phyloP scores from a whole-genome alignment of 2,329 filamentous ascomycete species.

The Aspergillus tamarii region DNA sequence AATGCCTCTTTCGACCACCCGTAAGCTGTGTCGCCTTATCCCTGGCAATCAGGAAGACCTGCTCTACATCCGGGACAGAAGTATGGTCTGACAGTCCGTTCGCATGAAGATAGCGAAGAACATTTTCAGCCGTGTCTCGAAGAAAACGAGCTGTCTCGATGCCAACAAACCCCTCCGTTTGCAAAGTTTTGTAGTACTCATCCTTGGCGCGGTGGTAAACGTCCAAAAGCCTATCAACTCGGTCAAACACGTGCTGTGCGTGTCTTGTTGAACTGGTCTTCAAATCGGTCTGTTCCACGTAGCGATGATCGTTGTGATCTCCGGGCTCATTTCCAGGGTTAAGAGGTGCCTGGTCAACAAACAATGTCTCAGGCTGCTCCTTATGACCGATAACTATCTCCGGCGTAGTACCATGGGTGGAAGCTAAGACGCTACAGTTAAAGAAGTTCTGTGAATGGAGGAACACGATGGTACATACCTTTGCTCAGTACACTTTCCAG shows the following conservation, averaged over 20 bases:
- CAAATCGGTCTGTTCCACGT: not conserved
- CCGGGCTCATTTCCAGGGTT: not conserved
- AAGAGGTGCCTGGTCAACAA: not conserved
- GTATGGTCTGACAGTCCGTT: slow-evolving; percentile 28
- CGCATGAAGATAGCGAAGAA: slow-evolving; percentile 37
- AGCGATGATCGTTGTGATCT: not conserved
- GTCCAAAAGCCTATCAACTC: slow-evolving; percentile 27
- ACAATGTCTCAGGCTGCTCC: not conserved
- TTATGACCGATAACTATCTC: not conserved
- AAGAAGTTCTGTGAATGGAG: not conserved
- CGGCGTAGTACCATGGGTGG: not conserved
- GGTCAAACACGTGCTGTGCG: slow-evolving; percentile 1
- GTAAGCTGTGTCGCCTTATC: slow-evolving; percentile 39
- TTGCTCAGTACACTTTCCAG: slow-evolving; percentile 28
- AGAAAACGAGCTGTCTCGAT: slow-evolving; percentile 43
- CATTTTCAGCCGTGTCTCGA: slow-evolving; percentile 49
- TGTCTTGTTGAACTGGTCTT: not conserved
- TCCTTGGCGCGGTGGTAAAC: slow-evolving; percentile 41
- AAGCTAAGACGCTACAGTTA: not conserved
- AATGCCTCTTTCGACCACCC: slow-evolving; percentile 44
- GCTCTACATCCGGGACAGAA: slow-evolving; percentile 37
- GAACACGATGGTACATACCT: slow-evolving; percentile 23
- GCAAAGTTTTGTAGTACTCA: slow-evolving; percentile 38
- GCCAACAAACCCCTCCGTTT: slow-evolving; percentile 26
- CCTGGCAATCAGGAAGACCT: slow-evolving; percentile 37